phyloP scores from a whole-genome alignment of 176 grass and related monocot genomes.

The Ensete ventricosum region DNA sequence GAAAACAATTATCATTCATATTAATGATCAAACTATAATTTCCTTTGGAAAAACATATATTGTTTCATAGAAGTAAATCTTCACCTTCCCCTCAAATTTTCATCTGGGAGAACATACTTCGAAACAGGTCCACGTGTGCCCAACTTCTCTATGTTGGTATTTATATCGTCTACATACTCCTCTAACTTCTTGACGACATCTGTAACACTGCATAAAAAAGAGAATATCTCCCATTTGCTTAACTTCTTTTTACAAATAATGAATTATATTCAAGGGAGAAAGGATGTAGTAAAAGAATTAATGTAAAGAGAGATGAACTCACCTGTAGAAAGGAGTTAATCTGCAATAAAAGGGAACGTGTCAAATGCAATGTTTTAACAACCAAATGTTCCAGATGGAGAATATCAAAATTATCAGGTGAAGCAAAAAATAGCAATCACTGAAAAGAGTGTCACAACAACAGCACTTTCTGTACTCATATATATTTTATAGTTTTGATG shows the following conservation, averaged over 20 bases:
- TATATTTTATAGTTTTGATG: too few relatives aligned
- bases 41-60: neutral
- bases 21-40: neutral
- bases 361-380: neutral
- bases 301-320: neutral
- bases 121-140: constrained; percentile 78
- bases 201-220: constrained; percentile 44
- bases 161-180: constrained; percentile 70
- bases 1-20: neutral
- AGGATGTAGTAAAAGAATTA: neutral
- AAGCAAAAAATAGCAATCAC: neutral
- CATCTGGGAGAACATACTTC: constrained; percentile 93
- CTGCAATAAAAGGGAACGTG: constrained; percentile 34
- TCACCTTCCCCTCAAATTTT: constrained; percentile 88
- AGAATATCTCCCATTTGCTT: neutral
- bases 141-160: constrained; percentile 51
- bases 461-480: too few relatives aligned
- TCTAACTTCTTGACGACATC: constrained; percentile 57
- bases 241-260: neutral
- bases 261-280: constrained; percentile 1
- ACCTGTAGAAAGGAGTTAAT: constrained; percentile 98
- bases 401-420: neutral
- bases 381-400: neutral
- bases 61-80: neutral
- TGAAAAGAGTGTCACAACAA: neutral